A percentile compares a stretch with the other conserved stretches of the same genome.
Conservation (phyloP, 1,139 yeast genomes). For the Yamadazyma spencermartinsiae region DNA sequence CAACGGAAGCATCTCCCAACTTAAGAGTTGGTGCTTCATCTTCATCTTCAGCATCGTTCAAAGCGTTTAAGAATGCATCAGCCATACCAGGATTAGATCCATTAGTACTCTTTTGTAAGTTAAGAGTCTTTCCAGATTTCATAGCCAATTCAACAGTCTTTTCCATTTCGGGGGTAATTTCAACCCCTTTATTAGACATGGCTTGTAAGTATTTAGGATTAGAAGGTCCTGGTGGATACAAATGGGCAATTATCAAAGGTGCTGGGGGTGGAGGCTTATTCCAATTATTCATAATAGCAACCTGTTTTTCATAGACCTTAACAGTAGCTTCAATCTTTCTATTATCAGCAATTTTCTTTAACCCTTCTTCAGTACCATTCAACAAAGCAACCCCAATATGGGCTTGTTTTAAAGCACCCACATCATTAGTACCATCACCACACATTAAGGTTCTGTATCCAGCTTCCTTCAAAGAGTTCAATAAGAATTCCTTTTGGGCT, state of each 20-base stretch:
- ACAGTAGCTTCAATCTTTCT: conserved; percentile 65
- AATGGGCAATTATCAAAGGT: conserved; percentile 84
- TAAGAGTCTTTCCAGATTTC: conserved; percentile 30
- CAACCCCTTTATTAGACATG: conserved; percentile 78
- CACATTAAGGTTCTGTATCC: conserved; percentile 97
- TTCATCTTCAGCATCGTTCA: conserved; percentile 71
- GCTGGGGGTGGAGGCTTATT: conserved; percentile 83
- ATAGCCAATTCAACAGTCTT: conserved; percentile 55
- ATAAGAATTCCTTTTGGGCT: conserved; percentile 86
- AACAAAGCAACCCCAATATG: conserved; percentile 96
- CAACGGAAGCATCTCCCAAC: conserved; percentile 98
- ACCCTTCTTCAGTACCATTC: conserved; percentile 94
- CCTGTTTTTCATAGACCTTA: conserved; percentile 82
- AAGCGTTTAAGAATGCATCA: conserved; percentile 67
- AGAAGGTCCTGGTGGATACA: conserved; percentile 92
- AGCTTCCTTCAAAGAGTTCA: conserved; percentile 78
- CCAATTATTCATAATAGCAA: conserved; percentile 77
- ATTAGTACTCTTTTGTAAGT: conserved; percentile 30
- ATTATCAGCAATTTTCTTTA: conserved; percentile 86
- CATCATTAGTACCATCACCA: conserved; percentile 99
- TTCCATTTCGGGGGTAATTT: conserved; percentile 66
- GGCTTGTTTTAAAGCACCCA: conserved; percentile 98
- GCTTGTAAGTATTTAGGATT: conserved; percentile 90
- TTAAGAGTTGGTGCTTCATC: conserved; percentile 91
- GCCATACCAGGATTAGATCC: conserved; percentile 51